Base-by-base conservation (phyloP, 495 filamentous ascomycete species). In the Neurospora tetrasperma region DNA sequence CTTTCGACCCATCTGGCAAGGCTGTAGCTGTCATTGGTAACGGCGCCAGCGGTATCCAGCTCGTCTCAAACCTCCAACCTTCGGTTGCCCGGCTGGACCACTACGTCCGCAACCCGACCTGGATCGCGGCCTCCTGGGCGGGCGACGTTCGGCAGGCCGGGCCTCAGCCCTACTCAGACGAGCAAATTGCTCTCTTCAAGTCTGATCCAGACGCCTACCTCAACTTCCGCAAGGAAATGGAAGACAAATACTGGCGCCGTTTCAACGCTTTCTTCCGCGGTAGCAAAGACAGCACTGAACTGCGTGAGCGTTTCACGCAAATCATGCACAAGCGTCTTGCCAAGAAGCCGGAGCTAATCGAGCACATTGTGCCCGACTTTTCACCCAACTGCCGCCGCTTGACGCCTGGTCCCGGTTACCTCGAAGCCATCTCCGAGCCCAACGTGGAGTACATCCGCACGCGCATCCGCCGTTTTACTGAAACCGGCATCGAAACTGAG, bases 361-460 rank as follows among this genome's bases (percentile, higher is more conserved):
- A 86, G 10, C 81, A 84, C 42, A 84, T 91, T 66, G 82, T 89
- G 42, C 91, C 91, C 0, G 86, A 90, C 72, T 94, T 91, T 77
- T 84, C 86, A 0, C 89, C 89, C 5, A 86, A 89, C 77, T 94
- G 91, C 75, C 86, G 90, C 68, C 89, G 91, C 16, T 83, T 92
- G 0, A 94, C 91, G 0, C 91, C 91, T 0, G 91, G 90, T 0
- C 89, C 89, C 8, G 90, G 89, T 0, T 94, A 93, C 77, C 86
- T 94, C 20, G 91, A 93, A 74, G 87, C 90, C 16, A 79, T 94
- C 66, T 81, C 85, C 2, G 84, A 90, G 77, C 83, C 86, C 23
- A 92, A 93, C 72, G 89, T 90, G 39, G 80, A 83, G 71, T 89
- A 89, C 73, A 87, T 91, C 76, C 82, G 82, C 66, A 84, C 83